A percentile compares a stretch with the other conserved stretches of the same genome.
phyloP scores from a whole-genome alignment of 768 basidiomycete genomes.

The Lactarius akahatsu region DNA sequence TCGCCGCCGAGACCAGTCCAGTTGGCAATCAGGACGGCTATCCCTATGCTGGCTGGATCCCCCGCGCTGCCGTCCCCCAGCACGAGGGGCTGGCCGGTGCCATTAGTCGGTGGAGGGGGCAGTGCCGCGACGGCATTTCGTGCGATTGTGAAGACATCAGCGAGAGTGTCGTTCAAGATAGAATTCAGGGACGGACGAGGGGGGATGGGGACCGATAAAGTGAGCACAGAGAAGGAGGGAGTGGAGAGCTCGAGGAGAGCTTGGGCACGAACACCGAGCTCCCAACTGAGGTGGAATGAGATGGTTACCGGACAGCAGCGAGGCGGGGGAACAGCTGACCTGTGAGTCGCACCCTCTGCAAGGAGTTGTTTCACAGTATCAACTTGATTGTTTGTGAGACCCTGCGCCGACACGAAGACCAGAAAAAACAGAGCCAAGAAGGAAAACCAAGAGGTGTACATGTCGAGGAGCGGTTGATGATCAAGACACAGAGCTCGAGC shows the following conservation, averaged over 20 bases:
- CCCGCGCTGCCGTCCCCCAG: slow-evolving; percentile 59
- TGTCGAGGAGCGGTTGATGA: background rate
- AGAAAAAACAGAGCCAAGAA: background rate
- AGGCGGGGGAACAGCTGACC: slow-evolving; percentile 34
- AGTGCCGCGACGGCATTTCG: slow-evolving; percentile 49
- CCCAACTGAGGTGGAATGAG: slow-evolving; percentile 45
- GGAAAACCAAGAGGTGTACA: background rate
- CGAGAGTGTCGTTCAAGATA: slow-evolving; percentile 38
- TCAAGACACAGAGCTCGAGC: background rate
- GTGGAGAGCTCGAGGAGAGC: slow-evolving; percentile 52
- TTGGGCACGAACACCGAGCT: slow-evolving; percentile 50
- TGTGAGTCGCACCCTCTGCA: slow-evolving; percentile 44
- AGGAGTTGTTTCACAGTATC: slow-evolving; percentile 39
- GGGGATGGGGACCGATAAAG: slow-evolving; percentile 33
- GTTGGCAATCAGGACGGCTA: slow-evolving; percentile 63
- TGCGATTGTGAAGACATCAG: slow-evolving; percentile 58
- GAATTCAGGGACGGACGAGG: slow-evolving; percentile 31
- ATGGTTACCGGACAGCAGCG: background rate
- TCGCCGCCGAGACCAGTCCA: slow-evolving; percentile 50
- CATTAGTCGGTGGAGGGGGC: slow-evolving; percentile 42
- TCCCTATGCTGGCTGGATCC: slow-evolving; percentile 79
- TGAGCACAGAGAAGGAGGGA: slow-evolving; percentile 47
- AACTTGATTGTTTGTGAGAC: slow-evolving; percentile 40
- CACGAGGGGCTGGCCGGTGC: slow-evolving; percentile 55
- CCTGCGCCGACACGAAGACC: slow-evolving; percentile 34